A percentile compares a stretch with the other conserved stretches of the same genome.
These are phyloP conservation scores for Fusarium lateritium DNA, from an alignment of 2,329 filamentous ascomycete genomes.

Conservation along the genomic window DNA sequence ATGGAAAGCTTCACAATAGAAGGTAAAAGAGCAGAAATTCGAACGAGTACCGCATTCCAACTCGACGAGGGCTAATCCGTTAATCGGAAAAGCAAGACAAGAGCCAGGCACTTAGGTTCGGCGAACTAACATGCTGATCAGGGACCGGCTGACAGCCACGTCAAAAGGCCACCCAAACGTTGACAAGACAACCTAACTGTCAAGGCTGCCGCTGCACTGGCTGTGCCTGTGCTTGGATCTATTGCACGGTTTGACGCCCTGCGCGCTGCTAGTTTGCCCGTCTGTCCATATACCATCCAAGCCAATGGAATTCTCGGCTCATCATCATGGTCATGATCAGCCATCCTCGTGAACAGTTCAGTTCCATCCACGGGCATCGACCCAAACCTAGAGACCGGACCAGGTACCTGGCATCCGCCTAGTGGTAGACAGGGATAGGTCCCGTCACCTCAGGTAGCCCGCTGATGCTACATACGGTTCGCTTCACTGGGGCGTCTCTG, in stretches of 20 bases:
- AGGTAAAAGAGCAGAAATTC: neutral
- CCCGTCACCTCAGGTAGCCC: constrained; percentile 13
- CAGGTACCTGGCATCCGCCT: constrained; percentile 5
- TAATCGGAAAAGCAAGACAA: constrained; percentile 11
- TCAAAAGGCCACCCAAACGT: constrained; percentile 20
- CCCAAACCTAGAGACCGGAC: constrained; percentile 6
- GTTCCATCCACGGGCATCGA: no score
- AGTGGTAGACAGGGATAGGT: neutral
- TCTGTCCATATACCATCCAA: neutral
- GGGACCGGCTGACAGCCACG: constrained; percentile 23
- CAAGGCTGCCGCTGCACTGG: neutral
- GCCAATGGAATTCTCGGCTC: constrained; percentile 12
- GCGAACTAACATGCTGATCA: constrained; percentile 22
- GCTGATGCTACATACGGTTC: constrained; percentile 7
- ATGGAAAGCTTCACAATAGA: constrained; percentile 18
- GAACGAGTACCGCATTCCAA: constrained; percentile 33
- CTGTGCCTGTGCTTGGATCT: neutral
- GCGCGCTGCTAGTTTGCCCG: constrained; percentile 4
- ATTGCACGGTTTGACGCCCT: constrained; percentile 10
- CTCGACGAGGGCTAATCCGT: constrained; percentile 16
- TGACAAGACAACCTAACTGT: constrained; percentile 21
- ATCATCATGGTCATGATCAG: constrained; percentile 13
- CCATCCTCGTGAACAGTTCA: constrained; percentile 16
- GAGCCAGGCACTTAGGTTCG: constrained; percentile 10
- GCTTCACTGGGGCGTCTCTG: constrained; percentile 11